Conservation (phyloP, 2,329 filamentous ascomycete species). For the Scytalidium sp. region DNA sequence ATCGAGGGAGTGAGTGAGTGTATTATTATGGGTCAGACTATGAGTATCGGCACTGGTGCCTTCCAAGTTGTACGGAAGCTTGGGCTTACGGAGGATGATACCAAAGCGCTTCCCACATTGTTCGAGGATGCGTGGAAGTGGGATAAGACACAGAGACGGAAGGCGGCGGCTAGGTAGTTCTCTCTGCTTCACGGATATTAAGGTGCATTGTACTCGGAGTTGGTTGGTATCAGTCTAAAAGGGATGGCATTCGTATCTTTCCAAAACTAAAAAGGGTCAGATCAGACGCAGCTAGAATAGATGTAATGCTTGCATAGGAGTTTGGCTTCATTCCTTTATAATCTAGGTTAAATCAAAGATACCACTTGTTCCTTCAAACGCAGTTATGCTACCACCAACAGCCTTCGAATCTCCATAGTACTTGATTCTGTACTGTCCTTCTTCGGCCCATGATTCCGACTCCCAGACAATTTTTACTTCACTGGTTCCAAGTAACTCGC, state of each 20-base stretch:
- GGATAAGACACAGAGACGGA: slow-evolving; percentile 26
- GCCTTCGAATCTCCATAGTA: slow-evolving; percentile 85
- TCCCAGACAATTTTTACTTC: slow-evolving; percentile 81
- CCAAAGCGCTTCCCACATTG: slow-evolving; percentile 49
- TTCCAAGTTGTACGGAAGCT: slow-evolving; percentile 84
- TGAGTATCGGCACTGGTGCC: slow-evolving; percentile 85
- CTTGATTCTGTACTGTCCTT: slow-evolving; percentile 71
- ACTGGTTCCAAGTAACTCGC: slow-evolving; percentile 67
- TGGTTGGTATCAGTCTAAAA: neutral
- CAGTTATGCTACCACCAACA: slow-evolving; percentile 55
- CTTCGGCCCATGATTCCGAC: slow-evolving; percentile 55
- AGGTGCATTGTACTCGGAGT: neutral
- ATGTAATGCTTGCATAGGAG: neutral
- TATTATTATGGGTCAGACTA: slow-evolving; percentile 97
- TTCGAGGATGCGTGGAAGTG: slow-evolving; percentile 68
- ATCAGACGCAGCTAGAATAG: neutral
- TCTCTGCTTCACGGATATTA: neutral
- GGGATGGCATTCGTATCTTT: neutral
- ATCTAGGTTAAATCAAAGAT: slow-evolving; percentile 37
- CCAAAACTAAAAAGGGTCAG: no score
- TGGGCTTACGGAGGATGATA: slow-evolving; percentile 57
- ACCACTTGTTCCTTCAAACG: slow-evolving; percentile 67
- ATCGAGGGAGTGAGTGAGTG: slow-evolving; percentile 95
- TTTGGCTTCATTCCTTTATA: neutral
- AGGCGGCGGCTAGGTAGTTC: slow-evolving; percentile 3